phyloP scores from a whole-genome alignment of 768 basidiomycete species.

The Lactifluus hygrophoroides region DNA sequence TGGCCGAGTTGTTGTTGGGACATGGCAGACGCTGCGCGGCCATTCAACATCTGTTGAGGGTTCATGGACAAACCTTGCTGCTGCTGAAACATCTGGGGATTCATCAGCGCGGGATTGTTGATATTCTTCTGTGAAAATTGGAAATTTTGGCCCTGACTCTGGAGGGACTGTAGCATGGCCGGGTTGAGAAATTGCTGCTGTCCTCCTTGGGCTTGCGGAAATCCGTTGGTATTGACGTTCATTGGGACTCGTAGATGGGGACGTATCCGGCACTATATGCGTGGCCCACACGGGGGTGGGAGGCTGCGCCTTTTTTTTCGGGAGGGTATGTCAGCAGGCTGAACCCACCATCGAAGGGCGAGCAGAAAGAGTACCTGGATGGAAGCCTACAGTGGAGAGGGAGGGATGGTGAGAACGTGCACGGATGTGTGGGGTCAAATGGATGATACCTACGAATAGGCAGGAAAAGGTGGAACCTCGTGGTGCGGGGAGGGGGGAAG shows the following conservation, averaged over 20 bases:
- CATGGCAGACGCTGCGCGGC: slow-evolving; percentile 9
- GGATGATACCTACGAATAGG: neutral
- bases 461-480: neutral
- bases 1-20: slow-evolving; percentile 16
- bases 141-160: slow-evolving; percentile 11
- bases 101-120: slow-evolving; percentile 13
- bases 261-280: slow-evolving; percentile 1
- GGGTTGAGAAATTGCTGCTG: slow-evolving; percentile 13
- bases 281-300: neutral
- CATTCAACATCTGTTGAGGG: slow-evolving; percentile 16
- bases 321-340: slow-evolving; percentile 3
- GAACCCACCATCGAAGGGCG: slow-evolving; percentile 2
- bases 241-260: neutral
- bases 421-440: slow-evolving; percentile 2
- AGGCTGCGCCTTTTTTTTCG: neutral
- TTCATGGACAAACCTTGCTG: slow-evolving; percentile 14
- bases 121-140: slow-evolving; percentile 19
- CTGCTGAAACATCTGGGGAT: slow-evolving; percentile 18
- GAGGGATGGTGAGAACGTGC: slow-evolving; percentile 12
- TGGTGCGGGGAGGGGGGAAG: neutral
- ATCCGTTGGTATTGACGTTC: slow-evolving; percentile 19
- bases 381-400: neutral
- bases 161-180: slow-evolving; percentile 16
- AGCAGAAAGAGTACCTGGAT: slow-evolving; percentile 5
- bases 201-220: slow-evolving; percentile 15